Evolutionary conservation across 2,329 filamentous ascomycete genomes (phyloP), one percentile per base, ranked within the genome.

Genomic region (Sodiomyces alkalinus): DNA sequence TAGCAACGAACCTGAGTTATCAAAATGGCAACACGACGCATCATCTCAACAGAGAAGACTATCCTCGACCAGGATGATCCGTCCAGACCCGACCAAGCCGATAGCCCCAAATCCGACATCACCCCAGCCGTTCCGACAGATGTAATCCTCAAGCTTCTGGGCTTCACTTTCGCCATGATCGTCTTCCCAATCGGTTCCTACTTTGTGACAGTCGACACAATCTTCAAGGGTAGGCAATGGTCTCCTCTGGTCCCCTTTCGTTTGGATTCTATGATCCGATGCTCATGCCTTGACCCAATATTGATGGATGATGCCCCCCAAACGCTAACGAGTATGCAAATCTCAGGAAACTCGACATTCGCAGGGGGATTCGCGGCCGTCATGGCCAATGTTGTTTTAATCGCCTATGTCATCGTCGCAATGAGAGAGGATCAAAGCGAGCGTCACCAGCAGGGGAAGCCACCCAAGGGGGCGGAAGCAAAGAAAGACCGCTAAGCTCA

Each of bases 101-200:
- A 58, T 18, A 48, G 53, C 33, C 58, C 66, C 40, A 72, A 73
- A 43, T 85, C 80, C 31, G 71, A 75, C 55, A 86, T 80, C 38
- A 58, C 75, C n/a, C 81, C 83, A 13, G 83, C 82, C 14, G 83
- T 93, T 27, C 83, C 85, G 29, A 63, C 66, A 82, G 64, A 79
- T 46, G 85, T 96, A 39, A 90, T 98, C 39, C 58, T 76, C 46
- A 98, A 96, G 58, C 73, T 98, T 13, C 65, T 96, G 11, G 75
- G 69, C 38, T 96, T 94, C 56, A 92, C 86, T 1, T 60, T 86
- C 21, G 86, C 85, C 47, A 96, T 98, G 87, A 68, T 94, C 34
- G 68, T 79, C 11, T 55, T 80, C 13, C 90, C 90, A 10, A 82
- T 98, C 41, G 76, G 81, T 22, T 83, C 80, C 22, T 98, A 94